phyloP scores from a whole-genome alignment of 2,329 filamentous ascomycete genomes.

The Aspergillus flavus region DNA sequence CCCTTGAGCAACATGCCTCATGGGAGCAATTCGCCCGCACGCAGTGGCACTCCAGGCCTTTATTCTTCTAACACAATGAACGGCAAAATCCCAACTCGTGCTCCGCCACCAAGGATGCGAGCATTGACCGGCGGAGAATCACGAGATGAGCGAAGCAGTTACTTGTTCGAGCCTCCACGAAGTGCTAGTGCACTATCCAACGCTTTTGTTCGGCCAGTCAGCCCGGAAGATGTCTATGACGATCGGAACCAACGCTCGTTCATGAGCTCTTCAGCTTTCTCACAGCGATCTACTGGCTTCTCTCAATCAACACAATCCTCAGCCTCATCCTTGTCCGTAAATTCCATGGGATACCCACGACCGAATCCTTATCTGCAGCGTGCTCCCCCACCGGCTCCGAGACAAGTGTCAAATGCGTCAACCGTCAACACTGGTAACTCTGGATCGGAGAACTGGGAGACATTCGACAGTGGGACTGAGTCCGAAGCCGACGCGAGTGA shows the following conservation, averaged over 20 bases:
- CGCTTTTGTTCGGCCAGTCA: slow-evolving; percentile 59
- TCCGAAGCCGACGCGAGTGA: slow-evolving; percentile 74
- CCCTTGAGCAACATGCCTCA: slow-evolving; percentile 51
- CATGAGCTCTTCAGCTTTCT: slow-evolving; percentile 47
- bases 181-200: slow-evolving; percentile 54
- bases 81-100: slow-evolving; percentile 54
- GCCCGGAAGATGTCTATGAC: slow-evolving; percentile 84
- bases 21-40: slow-evolving; percentile 77
- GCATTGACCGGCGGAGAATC: slow-evolving; percentile 66
- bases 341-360: slow-evolving; percentile 35
- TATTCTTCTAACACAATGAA: slow-evolving; percentile 48
- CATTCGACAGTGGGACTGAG: slow-evolving; percentile 83
- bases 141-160: slow-evolving; percentile 39
- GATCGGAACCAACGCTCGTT: slow-evolving; percentile 58
- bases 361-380: slow-evolving; percentile 40
- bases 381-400: slow-evolving; percentile 45
- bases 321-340: slow-evolving; percentile 40
- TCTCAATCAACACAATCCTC: slow-evolving; percentile 48
- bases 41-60: slow-evolving; percentile 52
- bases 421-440: slow-evolving; percentile 66
- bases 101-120: slow-evolving; percentile 90
- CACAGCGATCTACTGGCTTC: slow-evolving; percentile 40
- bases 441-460: slow-evolving; percentile 97
- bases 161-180: slow-evolving; percentile 47
- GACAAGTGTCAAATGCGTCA: slow-evolving; percentile 75